These are phyloP conservation scores for Geotrichum cucujoidarum DNA, from an alignment of 1,139 yeast genomes.

Conservation along the genomic window DNA sequence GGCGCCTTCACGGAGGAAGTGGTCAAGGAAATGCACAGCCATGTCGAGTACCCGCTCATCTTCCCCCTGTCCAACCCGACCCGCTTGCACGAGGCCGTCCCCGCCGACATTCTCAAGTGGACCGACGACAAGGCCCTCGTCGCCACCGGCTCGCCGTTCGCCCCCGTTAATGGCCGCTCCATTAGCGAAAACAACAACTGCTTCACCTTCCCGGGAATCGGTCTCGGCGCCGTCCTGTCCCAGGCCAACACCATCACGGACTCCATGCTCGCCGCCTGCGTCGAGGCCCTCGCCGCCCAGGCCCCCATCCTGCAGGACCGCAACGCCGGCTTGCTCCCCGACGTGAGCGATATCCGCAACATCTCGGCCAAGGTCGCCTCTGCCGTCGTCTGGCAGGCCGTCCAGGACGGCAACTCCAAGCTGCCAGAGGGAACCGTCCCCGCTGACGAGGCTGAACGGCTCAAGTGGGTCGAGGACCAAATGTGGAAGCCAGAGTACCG, in stretches of 20 bases:
- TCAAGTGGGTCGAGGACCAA: too few relatives aligned
- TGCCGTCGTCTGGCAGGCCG: conserved; percentile 82
- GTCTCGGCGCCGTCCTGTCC: conserved; percentile 86
- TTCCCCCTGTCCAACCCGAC: conserved; percentile 97
- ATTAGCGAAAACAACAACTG: conserved; percentile 95
- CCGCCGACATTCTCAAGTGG: conserved; percentile 86
- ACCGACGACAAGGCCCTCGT: conserved; percentile 85
- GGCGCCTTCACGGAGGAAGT: conserved; percentile 89
- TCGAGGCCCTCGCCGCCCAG: conserved; percentile 76
- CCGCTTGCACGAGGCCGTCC: conserved; percentile 90
- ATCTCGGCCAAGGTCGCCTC: conserved; percentile 89
- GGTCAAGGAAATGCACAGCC: conserved; percentile 81
- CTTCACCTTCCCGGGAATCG: conserved; percentile 96
- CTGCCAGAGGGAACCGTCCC: too few relatives aligned
- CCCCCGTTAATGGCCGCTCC: conserved; percentile 81
- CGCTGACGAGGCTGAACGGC: too few relatives aligned
- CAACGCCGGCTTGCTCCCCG: conserved; percentile 82
- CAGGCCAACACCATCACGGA: conserved; percentile 77
- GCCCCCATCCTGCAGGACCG: conserved; percentile 74
- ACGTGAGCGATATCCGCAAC: conserved; percentile 77
- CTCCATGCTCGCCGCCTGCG: conserved; percentile 92
- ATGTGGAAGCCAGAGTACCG: too few relatives aligned
- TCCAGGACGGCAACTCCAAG: conserved; percentile 86
- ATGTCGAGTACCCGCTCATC: conserved; percentile 82
- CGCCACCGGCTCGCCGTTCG: conserved; percentile 98